Evolutionary conservation across 768 basidiomycete species (phyloP).

Genomic region (Porpolomopsis calyptriformis): DNA sequence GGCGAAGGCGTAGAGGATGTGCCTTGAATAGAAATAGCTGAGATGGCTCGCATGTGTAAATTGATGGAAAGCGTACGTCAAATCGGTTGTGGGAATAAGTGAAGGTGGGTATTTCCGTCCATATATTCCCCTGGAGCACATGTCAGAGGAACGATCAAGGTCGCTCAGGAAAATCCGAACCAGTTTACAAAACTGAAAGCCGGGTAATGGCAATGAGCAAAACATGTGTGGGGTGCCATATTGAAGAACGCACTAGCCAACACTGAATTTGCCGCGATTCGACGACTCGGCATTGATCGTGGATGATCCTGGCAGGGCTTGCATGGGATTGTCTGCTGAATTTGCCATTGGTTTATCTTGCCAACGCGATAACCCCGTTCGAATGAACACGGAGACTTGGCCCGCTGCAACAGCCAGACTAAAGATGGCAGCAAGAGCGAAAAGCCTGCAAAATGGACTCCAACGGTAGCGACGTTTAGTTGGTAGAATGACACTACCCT

Average conservation of each 20-base stretch:
- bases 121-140: constrained; percentile 73
- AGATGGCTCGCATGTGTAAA: constrained; percentile 6
- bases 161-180: constrained; percentile 23
- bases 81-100: constrained; percentile 67
- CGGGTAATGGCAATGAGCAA: constrained; percentile 10
- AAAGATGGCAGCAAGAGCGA: constrained; percentile 23
- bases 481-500: too few species aligned
- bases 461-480: neutral
- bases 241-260: constrained; percentile 59
- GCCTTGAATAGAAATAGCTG: constrained; percentile 31
- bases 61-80: constrained; percentile 51
- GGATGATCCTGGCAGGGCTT: neutral
- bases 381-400: constrained; percentile 5
- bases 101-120: constrained; percentile 86
- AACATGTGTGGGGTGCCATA: neutral
- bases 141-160: constrained; percentile 4
- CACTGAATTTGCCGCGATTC: constrained; percentile 51
- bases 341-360: too few species aligned
- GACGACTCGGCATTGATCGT: neutral
- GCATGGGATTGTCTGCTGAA: neutral
- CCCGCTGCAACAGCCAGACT: constrained; percentile 24
- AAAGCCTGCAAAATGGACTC: constrained; percentile 11
- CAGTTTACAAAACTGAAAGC: constrained; percentile 69
- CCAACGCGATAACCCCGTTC: too few species aligned
- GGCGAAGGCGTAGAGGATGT: constrained; percentile 89